Percentiles rank a stretch among this genome's conserved stretches.
Evolutionary conservation across 495 filamentous ascomycete species (phyloP).

Genomic region (Massariosphaeria phaeospora): DNA sequence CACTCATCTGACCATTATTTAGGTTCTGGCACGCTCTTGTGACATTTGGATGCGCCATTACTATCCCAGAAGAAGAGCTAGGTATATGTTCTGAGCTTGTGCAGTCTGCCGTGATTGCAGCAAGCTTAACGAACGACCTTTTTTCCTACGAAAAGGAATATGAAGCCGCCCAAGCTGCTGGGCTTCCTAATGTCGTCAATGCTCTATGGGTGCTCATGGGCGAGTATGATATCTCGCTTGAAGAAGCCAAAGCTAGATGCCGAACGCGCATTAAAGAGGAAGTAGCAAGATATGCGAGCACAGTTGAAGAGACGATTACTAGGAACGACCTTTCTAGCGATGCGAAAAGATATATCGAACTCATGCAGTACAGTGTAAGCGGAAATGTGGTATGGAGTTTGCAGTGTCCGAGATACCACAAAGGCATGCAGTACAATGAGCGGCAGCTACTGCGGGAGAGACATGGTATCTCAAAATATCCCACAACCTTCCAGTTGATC

Average conservation of each 20-base stretch:
- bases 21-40: conserved; percentile 32
- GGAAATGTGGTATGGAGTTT: conserved; percentile 41
- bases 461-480: too few species aligned
- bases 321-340: background rate
- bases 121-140: conserved; percentile 36
- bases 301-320: conserved; percentile 17
- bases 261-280: background rate
- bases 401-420: conserved; percentile 37
- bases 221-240: conserved; percentile 28
- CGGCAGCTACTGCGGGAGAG: too few species aligned
- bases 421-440: too few species aligned
- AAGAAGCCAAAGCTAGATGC: conserved; percentile 6
- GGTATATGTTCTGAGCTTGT: conserved; percentile 28
- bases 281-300: conserved; percentile 1
- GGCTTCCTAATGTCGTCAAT: conserved; percentile 39
- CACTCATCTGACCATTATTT: too few species aligned
- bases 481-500: too few species aligned
- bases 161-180: conserved; percentile 6
- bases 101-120: conserved; percentile 30
- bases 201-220: conserved; percentile 42
- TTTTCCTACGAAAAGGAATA: conserved; percentile 16
- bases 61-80: conserved; percentile 30
- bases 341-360: conserved; percentile 36
- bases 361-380: conserved; percentile 24
- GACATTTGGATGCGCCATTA: conserved; percentile 34